phyloP scores from a whole-genome alignment of 2,329 filamentous ascomycete genomes.

The Epichloe typhina region DNA sequence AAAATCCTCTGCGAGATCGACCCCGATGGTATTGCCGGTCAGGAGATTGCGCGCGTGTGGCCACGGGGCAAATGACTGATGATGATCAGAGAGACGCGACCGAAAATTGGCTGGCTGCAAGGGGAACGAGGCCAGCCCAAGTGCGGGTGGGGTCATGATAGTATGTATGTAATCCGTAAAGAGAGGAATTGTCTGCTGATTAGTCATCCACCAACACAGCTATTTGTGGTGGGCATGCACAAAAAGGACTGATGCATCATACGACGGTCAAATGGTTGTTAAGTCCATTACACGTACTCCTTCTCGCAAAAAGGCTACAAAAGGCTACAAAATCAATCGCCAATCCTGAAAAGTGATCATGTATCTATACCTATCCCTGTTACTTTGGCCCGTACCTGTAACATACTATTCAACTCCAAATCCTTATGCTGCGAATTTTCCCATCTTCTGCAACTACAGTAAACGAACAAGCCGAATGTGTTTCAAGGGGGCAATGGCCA shows the following conservation, averaged over 20 bases:
- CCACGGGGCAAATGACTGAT: neutral
- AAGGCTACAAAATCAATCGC: neutral
- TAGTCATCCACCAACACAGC: too few species aligned
- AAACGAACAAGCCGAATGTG: neutral
- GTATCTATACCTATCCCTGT: neutral
- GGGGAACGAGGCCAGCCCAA: neutral
- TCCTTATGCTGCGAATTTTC: neutral
- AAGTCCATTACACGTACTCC: too few species aligned
- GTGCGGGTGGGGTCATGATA: neutral
- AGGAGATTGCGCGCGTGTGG: neutral
- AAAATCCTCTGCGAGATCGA: too few species aligned
- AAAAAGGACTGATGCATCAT: too few species aligned
- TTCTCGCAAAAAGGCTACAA: neutral
- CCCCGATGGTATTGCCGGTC: neutral
- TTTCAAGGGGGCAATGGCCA: neutral
- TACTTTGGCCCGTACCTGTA: neutral
- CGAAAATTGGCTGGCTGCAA: neutral
- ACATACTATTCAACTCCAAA: neutral
- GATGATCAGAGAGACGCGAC: neutral
- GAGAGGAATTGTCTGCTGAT: neutral
- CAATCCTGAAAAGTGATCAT: neutral
- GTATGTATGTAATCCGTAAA: neutral
- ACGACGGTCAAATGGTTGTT: too few species aligned
- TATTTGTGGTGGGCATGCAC: too few species aligned
- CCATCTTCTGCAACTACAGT: neutral